Evolutionary conservation across 768 basidiomycete species (phyloP).

Genomic region (Rossbeevera mucosa): DNA sequence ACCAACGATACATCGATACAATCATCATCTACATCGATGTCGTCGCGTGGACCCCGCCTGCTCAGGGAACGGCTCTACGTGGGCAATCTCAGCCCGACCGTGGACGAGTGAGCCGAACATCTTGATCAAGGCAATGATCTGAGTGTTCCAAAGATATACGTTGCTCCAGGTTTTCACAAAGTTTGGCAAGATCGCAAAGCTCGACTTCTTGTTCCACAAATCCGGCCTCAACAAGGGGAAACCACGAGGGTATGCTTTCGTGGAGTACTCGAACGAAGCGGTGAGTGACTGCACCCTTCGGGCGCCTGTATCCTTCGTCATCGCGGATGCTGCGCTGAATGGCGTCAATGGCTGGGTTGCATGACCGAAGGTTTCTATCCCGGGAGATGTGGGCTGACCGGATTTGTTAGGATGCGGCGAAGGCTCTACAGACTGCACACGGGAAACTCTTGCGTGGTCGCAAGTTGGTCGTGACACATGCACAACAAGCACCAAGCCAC

Average conservation of each 20-base stretch:
- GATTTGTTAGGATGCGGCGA: slow-evolving; percentile 68
- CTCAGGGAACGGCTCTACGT: slow-evolving; percentile 80
- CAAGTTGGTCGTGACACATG: slow-evolving; percentile 86
- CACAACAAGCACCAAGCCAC: slow-evolving; percentile 70
- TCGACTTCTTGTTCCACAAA: slow-evolving; percentile 97
- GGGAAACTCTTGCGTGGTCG: slow-evolving; percentile 82
- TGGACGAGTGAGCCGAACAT: slow-evolving; percentile 67
- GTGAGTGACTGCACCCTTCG: slow-evolving; percentile 49
- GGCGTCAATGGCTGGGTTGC: slow-evolving; percentile 14
- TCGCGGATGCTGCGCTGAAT: slow-evolving; percentile 19
- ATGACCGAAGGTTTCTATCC: slow-evolving; percentile 20
- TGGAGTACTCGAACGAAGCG: slow-evolving; percentile 75
- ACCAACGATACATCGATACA: slow-evolving; percentile 9
- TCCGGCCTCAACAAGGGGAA: slow-evolving; percentile 83
- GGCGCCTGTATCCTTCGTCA: slow-evolving; percentile 21
- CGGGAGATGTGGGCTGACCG: slow-evolving; percentile 16
- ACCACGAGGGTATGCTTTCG: slow-evolving; percentile 92
- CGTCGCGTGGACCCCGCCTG: slow-evolving; percentile 27
- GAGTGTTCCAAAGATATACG: slow-evolving; percentile 56
- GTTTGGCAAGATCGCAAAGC: slow-evolving; percentile 86
- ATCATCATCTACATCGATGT: slow-evolving; percentile 9
- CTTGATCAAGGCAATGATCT: slow-evolving; percentile 1
- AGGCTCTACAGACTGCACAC: slow-evolving; percentile 67
- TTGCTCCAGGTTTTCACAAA: slow-evolving; percentile 87
- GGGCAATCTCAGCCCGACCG: slow-evolving; percentile 81